phyloP scores from a whole-genome alignment of 2,329 filamentous ascomycete genomes.

The Elsinoe necatrix region DNA sequence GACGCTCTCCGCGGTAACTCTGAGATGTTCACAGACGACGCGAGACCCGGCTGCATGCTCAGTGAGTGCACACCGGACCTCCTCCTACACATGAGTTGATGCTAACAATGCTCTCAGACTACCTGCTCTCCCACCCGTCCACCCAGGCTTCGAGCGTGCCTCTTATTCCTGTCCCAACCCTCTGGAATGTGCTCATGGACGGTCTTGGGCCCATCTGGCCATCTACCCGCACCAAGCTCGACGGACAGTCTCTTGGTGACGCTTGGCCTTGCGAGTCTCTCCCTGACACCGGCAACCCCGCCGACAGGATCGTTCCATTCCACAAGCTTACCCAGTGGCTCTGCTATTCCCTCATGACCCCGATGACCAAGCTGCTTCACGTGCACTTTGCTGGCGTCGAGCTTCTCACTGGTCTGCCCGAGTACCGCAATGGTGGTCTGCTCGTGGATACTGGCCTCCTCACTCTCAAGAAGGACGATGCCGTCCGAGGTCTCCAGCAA shows the following conservation, averaged over 20 bases:
- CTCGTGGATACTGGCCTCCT: constrained; percentile 79
- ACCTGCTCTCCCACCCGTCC: constrained; percentile 82
- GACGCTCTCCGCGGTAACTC: constrained; percentile 65
- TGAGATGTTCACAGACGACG: constrained; percentile 75
- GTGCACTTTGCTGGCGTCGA: constrained; percentile 75
- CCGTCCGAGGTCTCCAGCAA: constrained; percentile 60
- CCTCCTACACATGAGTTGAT: background rate
- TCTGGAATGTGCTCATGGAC: constrained; percentile 87
- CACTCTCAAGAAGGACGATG: constrained; percentile 62
- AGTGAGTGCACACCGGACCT: constrained; percentile 49
- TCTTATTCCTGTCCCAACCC: constrained; percentile 73
- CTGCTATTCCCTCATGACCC: constrained; percentile 86
- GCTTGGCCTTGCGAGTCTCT: constrained; percentile 86
- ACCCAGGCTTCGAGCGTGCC: constrained; percentile 84
- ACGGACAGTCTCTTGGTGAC: constrained; percentile 80
- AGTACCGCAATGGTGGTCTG: constrained; percentile 86
- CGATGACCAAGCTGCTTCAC: constrained; percentile 72
- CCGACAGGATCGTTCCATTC: constrained; percentile 80
- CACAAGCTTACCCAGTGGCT: constrained; percentile 95
- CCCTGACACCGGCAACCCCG: constrained; percentile 63
- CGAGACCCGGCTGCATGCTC: constrained; percentile 86
- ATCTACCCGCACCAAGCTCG: constrained; percentile 71
- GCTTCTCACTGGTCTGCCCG: constrained; percentile 78
- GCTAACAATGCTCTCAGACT: constrained; percentile 50
- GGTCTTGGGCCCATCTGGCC: constrained; percentile 87